Conservation (phyloP, 352 stramenopile genomes). For the Pythium sukuiense region DNA sequence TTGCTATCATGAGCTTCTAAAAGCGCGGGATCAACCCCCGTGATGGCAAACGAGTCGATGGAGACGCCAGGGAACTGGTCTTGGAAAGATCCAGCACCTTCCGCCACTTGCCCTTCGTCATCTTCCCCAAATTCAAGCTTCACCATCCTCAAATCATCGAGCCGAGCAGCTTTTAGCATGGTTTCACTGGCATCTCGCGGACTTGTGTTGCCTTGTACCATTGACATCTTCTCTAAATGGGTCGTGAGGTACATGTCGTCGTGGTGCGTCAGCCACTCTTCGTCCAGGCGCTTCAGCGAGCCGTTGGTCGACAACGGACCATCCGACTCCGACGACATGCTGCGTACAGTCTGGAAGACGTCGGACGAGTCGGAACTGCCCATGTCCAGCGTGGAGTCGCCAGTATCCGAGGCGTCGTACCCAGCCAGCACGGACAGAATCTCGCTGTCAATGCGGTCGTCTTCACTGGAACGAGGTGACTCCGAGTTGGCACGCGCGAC, state of each 20-base stretch:
- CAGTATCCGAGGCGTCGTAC: conserved; percentile 42
- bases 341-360: conserved; percentile 11
- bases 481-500: conserved; percentile 23
- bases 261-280: conserved; percentile 23
- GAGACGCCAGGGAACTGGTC: conserved; percentile 15
- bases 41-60: conserved; percentile 23
- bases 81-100: not conserved
- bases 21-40: conserved; percentile 9
- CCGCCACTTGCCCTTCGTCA: conserved; percentile 4
- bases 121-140: conserved; percentile 21
- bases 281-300: conserved; percentile 1
- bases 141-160: conserved; percentile 4
- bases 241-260: conserved; percentile 51
- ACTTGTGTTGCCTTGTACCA: conserved; percentile 31
- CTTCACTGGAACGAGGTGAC: conserved; percentile 45
- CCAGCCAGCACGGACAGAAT: conserved; percentile 70
- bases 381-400: conserved; percentile 27
- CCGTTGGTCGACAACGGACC: not conserved
- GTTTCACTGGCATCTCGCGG: conserved; percentile 5
- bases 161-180: not conserved
- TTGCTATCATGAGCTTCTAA: conserved; percentile 24
- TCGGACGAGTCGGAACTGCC: conserved; percentile 4
- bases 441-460: conserved; percentile 74
- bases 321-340: conserved; percentile 2
- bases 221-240: conserved; percentile 70